Base-by-base conservation (phyloP, 345 rosid species). In the Rhodomyrtus tomentosa region DNA sequence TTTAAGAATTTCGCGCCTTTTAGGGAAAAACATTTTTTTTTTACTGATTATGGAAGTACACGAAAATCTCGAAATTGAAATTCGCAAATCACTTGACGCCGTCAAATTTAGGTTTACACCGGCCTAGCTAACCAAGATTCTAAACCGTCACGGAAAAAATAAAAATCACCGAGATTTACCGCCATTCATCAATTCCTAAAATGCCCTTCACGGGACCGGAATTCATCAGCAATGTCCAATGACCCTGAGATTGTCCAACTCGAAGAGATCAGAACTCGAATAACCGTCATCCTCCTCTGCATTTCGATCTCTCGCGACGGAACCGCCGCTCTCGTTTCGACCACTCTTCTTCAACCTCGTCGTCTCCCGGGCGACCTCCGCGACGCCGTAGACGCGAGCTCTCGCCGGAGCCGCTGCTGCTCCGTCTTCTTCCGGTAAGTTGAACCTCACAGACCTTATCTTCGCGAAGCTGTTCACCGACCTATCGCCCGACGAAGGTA, bases 211-310 rank as follows among this genome's bases (percentile, higher is more conserved):
- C 79, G 25, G 5, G 10, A 20, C 45, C 79, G 6, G 45, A 38
- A 68, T 68, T 68, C 4, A 36, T 9, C 79, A 9, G 55, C 91
- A 90, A 29, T 92, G 88, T 55, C 98, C 99, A 81, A 94, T 90
- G 3, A 87, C 89, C 25, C 93, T 92, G 72, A 96, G 95, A 90
- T 92, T 88, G 89, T 95, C 96, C 88, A 97, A 59, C 81, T 97
- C 99, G 51, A 97, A 97, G 25, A 97, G 90, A 91, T 97, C 99
- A 3, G 99, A 96, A 86, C 99, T 96, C 10, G 99, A 94, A 82
- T 54, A 96, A 83, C 99, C 92, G 0, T 93, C 90, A 2, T 85
- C 91, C 0, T 90, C 96, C 7, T 88, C 92, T 0, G 86, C 85
- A 29, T 80, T 93, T 38, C 58, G 88, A 36, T 87, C 86, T n/a